A percentile compares a stretch with the other conserved stretches of the same genome.
phyloP scores from a whole-genome alignment of 768 basidiomycete species.

The Coprinellus aureogranulatus region DNA sequence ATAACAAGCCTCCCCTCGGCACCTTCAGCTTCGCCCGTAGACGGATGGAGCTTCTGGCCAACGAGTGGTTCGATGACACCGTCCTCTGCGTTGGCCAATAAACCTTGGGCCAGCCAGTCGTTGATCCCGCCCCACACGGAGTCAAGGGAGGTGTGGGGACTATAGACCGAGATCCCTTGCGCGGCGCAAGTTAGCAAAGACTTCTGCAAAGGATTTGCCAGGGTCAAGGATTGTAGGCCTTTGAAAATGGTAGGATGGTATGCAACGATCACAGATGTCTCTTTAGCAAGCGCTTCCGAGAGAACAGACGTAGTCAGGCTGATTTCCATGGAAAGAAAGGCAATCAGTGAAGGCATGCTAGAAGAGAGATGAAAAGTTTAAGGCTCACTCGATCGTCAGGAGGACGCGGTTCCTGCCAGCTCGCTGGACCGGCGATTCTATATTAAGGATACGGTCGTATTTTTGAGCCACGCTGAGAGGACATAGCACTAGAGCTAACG shows the following conservation, averaged over 20 bases:
- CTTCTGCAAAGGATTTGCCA: constrained; percentile 73
- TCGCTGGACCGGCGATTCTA: constrained; percentile 55
- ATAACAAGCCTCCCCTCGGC: constrained; percentile 71
- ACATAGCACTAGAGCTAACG: constrained; percentile 4
- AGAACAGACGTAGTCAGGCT: constrained; percentile 75
- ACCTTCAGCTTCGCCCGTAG: constrained; percentile 39
- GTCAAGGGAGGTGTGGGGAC: constrained; percentile 88
- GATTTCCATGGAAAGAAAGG: constrained; percentile 14
- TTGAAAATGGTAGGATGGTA: constrained; percentile 88
- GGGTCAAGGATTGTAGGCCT: constrained; percentile 70
- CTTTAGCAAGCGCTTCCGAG: constrained; percentile 60
- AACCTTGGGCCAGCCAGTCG: constrained; percentile 76
- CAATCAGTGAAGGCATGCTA: not conserved
- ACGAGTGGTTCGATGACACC: constrained; percentile 37
- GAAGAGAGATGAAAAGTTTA: not conserved
- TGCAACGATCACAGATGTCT: constrained; percentile 66
- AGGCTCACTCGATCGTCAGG: constrained; percentile 67
- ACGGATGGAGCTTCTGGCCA: constrained; percentile 38
- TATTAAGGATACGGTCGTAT: not conserved
- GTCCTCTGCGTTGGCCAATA: constrained; percentile 37
- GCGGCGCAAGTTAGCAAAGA: constrained; percentile 79
- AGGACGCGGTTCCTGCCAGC: constrained; percentile 49
- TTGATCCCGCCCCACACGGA: constrained; percentile 82
- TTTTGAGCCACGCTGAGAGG: not conserved
- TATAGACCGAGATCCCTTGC: constrained; percentile 80